Conservation (phyloP, 257 asterid genomes). For the Gentiana straminea region DNA sequence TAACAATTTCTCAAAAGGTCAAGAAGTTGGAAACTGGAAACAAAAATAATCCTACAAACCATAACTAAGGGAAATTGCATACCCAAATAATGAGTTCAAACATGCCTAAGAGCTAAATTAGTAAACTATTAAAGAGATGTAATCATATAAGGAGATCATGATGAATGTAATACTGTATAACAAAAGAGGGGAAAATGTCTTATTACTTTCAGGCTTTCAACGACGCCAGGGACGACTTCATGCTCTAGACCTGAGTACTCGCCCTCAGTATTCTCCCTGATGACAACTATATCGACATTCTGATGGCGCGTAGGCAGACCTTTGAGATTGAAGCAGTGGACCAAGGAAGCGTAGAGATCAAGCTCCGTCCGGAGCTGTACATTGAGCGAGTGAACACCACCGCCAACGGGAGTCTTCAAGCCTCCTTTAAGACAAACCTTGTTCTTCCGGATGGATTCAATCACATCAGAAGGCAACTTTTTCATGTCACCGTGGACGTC, state of each 20-base stretch:
- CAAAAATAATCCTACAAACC: too few species aligned
- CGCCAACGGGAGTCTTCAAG: slow-evolving; percentile 82
- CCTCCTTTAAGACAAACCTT: slow-evolving; percentile 89
- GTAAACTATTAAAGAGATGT: too few species aligned
- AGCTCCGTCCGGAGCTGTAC: slow-evolving; percentile 76
- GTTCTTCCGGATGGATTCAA: slow-evolving; percentile 69
- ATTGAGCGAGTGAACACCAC: slow-evolving; percentile 85
- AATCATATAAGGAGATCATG: too few species aligned
- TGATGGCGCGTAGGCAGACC: slow-evolving; percentile 80
- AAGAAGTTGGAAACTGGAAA: too few species aligned
- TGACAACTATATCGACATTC: slow-evolving; percentile 73
- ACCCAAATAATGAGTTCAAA: too few species aligned
- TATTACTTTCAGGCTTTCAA: slow-evolving; percentile 81
- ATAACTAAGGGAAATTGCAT: neutral
- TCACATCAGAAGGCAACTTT: slow-evolving; percentile 49
- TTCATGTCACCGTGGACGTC: slow-evolving; percentile 79
- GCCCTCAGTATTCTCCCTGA: slow-evolving; percentile 90
- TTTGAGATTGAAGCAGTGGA: slow-evolving; percentile 66
- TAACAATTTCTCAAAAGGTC: too few species aligned
- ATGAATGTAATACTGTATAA: too few species aligned
- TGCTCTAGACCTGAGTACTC: slow-evolving; percentile 92
- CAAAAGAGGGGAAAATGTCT: too few species aligned
- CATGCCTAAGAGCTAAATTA: too few species aligned
- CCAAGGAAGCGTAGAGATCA: slow-evolving; percentile 88
- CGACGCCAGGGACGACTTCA: slow-evolving; percentile 97